Percentiles rank a stretch among this genome's conserved stretches.
phyloP scores from a whole-genome alignment of 208 protist species.

The Leishmania arabica region DNA sequence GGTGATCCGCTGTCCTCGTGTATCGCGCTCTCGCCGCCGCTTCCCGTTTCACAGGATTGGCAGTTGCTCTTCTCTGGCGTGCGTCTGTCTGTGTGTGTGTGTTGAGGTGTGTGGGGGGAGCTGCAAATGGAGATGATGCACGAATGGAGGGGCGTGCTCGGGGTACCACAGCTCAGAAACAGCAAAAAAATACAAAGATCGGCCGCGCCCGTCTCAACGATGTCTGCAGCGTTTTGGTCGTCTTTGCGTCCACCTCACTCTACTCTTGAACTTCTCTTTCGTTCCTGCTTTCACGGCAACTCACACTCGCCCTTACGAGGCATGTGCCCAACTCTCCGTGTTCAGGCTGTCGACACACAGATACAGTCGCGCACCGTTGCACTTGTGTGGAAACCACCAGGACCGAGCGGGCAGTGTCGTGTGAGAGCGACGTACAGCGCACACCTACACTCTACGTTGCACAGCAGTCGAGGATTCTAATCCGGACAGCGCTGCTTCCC shows the following conservation, averaged over 20 bases:
- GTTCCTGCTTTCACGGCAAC: background rate
- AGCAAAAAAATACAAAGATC: background rate
- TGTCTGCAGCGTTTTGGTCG: background rate
- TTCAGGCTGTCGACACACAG: background rate
- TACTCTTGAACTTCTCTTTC: background rate
- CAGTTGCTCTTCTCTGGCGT: background rate
- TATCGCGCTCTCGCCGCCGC: background rate
- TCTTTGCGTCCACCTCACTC: background rate
- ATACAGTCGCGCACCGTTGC: background rate
- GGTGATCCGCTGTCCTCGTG: background rate
- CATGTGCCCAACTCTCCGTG: background rate
- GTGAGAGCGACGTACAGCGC: background rate
- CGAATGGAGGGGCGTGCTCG: background rate
- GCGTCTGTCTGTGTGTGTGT: background rate
- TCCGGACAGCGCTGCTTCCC: background rate
- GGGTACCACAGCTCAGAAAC: background rate
- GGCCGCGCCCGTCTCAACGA: background rate
- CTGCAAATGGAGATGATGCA: too few species aligned
- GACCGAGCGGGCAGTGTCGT: background rate
- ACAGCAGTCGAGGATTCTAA: background rate
- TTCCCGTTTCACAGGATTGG: background rate
- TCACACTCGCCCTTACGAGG: background rate
- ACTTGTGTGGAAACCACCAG: background rate
- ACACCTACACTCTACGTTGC: background rate
- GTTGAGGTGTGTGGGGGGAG: too few species aligned